These are phyloP conservation scores for Drosera spatulata DNA, from an alignment of 179 eudicot species.

Conservation along the genomic window DNA sequence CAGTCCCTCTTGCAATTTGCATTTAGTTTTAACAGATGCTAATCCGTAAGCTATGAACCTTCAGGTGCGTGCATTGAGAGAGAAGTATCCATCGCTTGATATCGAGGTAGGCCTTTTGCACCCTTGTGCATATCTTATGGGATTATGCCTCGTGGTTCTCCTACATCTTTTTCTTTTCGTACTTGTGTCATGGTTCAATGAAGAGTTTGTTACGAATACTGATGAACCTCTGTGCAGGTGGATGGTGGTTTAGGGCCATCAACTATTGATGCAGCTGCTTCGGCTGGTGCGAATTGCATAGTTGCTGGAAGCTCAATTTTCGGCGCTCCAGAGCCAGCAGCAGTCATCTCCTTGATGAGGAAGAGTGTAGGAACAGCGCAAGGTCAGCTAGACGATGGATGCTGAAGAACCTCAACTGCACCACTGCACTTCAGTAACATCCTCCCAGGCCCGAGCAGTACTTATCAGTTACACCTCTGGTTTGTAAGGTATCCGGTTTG, in stretches of 20 bases:
- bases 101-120: slow-evolving; percentile 54
- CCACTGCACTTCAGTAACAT: too few relatives aligned
- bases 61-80: slow-evolving; percentile 72
- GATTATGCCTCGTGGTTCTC: too few relatives aligned
- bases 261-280: slow-evolving; percentile 73
- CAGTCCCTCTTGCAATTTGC: too few relatives aligned
- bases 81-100: slow-evolving; percentile 85
- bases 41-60: background rate
- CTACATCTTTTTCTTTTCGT: too few relatives aligned
- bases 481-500: too few relatives aligned
- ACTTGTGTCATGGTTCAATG: too few relatives aligned
- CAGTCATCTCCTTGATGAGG: slow-evolving; percentile 70
- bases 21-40: too few relatives aligned
- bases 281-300: slow-evolving; percentile 95
- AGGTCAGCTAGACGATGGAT: too few relatives aligned
- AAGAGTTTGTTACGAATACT: too few relatives aligned
- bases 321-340: slow-evolving; percentile 82
- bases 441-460: too few relatives aligned
- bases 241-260: slow-evolving; percentile 97
- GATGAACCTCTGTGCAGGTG: slow-evolving; percentile 35
- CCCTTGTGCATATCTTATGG: background rate
- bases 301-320: slow-evolving; percentile 98
- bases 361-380: slow-evolving; percentile 29
- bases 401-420: too few relatives aligned
- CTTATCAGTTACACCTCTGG: too few relatives aligned